phyloP scores from a whole-genome alignment of 495 filamentous ascomycete species.

The Hypoxylon subgilvum region DNA sequence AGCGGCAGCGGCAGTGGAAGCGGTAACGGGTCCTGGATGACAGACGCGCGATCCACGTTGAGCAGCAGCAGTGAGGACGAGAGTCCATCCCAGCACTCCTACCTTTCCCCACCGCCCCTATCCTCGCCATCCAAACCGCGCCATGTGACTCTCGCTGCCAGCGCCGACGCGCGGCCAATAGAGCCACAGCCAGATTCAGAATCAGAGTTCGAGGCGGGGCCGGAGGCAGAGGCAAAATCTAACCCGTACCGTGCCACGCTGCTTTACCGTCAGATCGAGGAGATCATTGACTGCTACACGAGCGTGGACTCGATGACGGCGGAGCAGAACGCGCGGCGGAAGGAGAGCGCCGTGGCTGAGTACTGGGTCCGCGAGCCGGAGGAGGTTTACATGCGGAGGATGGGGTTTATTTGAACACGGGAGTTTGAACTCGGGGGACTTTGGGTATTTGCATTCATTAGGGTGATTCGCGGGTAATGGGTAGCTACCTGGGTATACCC shows the following conservation, averaged over 20 bases:
- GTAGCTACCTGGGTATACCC: too few species aligned
- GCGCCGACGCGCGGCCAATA: too few species aligned
- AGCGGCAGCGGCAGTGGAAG: conserved; percentile 5
- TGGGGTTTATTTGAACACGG: conserved; percentile 28
- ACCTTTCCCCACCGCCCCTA: too few species aligned
- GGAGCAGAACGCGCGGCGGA: conserved; percentile 12
- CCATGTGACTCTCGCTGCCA: too few species aligned
- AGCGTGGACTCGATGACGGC: not conserved
- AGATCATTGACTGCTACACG: conserved; percentile 42
- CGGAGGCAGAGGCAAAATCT: too few species aligned
- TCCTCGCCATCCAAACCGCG: too few species aligned
- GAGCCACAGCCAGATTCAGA: too few species aligned
- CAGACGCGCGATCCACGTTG: not conserved
- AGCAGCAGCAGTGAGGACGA: not conserved
- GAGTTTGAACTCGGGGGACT: not conserved
- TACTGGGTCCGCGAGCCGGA: conserved; percentile 16
- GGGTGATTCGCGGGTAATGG: too few species aligned
- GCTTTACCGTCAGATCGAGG: conserved; percentile 34
- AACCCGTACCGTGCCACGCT: conserved; percentile 1
- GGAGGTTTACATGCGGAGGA: conserved; percentile 23
- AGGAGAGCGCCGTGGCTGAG: conserved; percentile 8
- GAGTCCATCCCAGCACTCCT: not conserved
- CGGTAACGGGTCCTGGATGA: conserved; percentile 5
- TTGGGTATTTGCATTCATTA: too few species aligned
- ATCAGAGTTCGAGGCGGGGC: too few species aligned